Conservation (phyloP, 1,284 basidiomycete genomes). For the Trichosporon faecale region DNA sequence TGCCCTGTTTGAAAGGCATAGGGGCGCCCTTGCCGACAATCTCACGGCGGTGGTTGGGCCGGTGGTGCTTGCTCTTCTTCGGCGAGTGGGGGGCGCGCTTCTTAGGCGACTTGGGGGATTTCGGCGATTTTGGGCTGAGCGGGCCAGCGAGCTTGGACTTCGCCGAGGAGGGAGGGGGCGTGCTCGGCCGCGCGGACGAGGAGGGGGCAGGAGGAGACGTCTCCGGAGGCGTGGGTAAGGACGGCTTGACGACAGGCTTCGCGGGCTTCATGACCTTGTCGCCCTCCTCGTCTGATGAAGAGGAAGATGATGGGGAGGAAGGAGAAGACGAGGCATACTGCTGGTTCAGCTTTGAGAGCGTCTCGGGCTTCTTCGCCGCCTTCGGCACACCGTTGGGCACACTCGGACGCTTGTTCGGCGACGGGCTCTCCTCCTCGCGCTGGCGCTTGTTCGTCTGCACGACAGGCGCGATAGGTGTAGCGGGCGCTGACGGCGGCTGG, state of each 20-base stretch:
- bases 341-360: constrained; percentile 12
- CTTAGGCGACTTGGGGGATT: neutral
- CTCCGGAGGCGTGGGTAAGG: neutral
- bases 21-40: constrained; percentile 1
- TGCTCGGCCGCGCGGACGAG: neutral
- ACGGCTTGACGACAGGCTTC: neutral
- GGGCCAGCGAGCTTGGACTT: neutral
- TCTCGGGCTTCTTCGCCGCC: neutral
- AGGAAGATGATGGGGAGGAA: neutral
- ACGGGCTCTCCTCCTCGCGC: constrained; percentile 56
- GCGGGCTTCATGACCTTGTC: neutral
- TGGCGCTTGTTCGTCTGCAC: constrained; percentile 17
- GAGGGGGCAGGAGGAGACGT: neutral
- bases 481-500: neutral
- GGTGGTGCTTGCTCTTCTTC: constrained; percentile 1
- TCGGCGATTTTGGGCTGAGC: neutral
- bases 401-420: constrained; percentile 47
- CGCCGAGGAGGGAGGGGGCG: neutral
- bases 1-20: constrained; percentile 6
- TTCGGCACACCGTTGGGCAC: constrained; percentile 9
- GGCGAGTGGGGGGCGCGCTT: neutral
- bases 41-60: neutral
- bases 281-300: constrained; percentile 8
- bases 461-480: constrained; percentile 8
- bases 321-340: neutral